phyloP scores from a whole-genome alignment of 306 rosid genomes.

The Abrus precatorius region DNA sequence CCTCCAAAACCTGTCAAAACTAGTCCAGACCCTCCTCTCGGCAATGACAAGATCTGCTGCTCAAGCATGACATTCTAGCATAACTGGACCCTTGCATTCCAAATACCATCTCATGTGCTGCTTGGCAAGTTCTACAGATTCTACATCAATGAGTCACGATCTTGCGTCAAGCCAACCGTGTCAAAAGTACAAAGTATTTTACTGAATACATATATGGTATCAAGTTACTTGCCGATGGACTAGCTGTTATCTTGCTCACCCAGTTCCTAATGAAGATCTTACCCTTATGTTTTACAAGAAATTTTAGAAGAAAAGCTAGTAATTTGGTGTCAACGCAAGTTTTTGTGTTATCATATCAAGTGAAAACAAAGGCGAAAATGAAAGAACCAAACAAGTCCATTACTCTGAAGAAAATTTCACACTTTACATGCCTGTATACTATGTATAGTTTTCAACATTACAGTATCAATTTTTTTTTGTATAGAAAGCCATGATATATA shows the following conservation, averaged over 20 bases:
- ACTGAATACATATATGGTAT: background rate
- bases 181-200: background rate
- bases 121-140: background rate
- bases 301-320: background rate
- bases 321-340: background rate
- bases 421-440: slow-evolving; percentile 4
- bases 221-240: background rate
- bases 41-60: background rate
- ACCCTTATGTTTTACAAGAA: background rate
- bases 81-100: background rate
- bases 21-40: background rate
- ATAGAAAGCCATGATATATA: slow-evolving; percentile 42
- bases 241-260: background rate
- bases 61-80: background rate
- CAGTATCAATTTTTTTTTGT: slow-evolving; percentile 10
- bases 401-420: slow-evolving; percentile 18
- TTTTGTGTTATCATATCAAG: background rate
- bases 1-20: background rate
- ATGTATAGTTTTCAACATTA: slow-evolving; percentile 21
- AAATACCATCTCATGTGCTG: background rate
- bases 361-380: background rate
- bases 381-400: background rate
- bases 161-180: background rate
- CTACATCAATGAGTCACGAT: background rate
- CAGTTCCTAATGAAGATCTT: background rate